Evolutionary conservation across 768 basidiomycete species (phyloP).

Genomic region (Lactarius deliciosus): DNA sequence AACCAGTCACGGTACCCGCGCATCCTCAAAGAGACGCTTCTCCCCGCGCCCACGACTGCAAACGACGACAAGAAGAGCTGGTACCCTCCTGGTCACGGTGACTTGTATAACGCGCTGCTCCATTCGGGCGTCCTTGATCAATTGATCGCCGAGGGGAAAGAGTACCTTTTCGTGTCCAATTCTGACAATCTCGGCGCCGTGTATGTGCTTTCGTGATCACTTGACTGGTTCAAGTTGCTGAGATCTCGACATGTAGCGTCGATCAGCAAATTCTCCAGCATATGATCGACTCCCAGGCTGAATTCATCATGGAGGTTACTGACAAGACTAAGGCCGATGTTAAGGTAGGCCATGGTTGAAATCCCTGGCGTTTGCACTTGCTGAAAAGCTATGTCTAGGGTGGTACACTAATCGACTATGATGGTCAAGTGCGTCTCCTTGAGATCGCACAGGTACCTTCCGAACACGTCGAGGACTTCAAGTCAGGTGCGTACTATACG

Average conservation of each 20-base stretch:
- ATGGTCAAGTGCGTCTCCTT: conserved; percentile 82
- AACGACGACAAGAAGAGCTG: conserved; percentile 87
- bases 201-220: conserved; percentile 43
- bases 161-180: conserved; percentile 97
- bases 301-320: conserved; percentile 94
- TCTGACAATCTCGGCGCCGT: conserved; percentile 95
- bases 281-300: conserved; percentile 78
- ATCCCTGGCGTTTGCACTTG: neutral
- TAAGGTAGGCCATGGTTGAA: conserved; percentile 38
- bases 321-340: conserved; percentile 93
- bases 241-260: conserved; percentile 22
- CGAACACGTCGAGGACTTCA: conserved; percentile 94
- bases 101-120: conserved; percentile 88
- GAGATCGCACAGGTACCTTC: conserved; percentile 94
- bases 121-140: conserved; percentile 92
- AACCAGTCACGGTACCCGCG: conserved; percentile 95
- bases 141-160: conserved; percentile 87
- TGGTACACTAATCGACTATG: conserved; percentile 89
- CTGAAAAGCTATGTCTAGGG: conserved; percentile 43
- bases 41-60: conserved; percentile 77
- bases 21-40: conserved; percentile 84
- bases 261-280: conserved; percentile 69
- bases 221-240: conserved; percentile 1
- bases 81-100: conserved; percentile 98
- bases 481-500: conserved; percentile 49